Evolutionary conservation across 768 basidiomycete species (phyloP).

Genomic region (Lactifluus rugatus): DNA sequence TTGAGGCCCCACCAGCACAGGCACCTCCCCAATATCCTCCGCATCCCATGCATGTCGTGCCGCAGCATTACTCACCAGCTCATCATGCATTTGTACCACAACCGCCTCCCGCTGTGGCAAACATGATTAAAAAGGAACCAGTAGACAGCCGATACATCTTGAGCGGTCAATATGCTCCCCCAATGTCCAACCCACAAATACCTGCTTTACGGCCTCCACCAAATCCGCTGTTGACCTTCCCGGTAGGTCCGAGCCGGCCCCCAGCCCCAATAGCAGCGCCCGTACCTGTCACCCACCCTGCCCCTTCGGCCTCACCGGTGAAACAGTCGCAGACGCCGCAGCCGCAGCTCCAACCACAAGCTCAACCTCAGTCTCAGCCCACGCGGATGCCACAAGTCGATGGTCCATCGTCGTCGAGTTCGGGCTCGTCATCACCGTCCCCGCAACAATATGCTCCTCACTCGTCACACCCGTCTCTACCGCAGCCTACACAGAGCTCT

Average conservation of each 20-base stretch:
- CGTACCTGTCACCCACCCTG: conserved; percentile 37
- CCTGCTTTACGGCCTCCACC: conserved; percentile 27
- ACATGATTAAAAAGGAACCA: conserved; percentile 66
- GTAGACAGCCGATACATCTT: conserved; percentile 61
- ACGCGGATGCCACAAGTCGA: conserved; percentile 70
- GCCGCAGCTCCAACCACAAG: conserved; percentile 9
- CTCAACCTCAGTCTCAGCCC: conserved; percentile 23
- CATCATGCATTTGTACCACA: conserved; percentile 30
- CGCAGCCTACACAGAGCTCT: conserved; percentile 43
- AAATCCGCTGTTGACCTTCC: conserved; percentile 14
- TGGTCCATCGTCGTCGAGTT: conserved; percentile 60
- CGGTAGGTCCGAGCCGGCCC: conserved; percentile 29
- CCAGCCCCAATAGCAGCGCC: conserved; percentile 35
- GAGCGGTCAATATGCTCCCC: conserved; percentile 43
- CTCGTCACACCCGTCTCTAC: conserved; percentile 63
- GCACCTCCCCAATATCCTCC: conserved; percentile 42
- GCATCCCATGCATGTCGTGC: conserved; percentile 45
- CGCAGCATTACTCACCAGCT: conserved; percentile 23
- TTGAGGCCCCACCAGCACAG: conserved; percentile 47
- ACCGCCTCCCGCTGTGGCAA: conserved; percentile 31
- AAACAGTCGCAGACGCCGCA: conserved; percentile 13
- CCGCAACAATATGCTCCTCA: conserved; percentile 54
- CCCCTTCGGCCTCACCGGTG: conserved; percentile 24
- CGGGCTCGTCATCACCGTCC: conserved; percentile 63
- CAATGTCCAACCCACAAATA: conserved; percentile 57